A percentile compares a stretch with the other conserved stretches of the same genome.
Evolutionary conservation across 495 filamentous ascomycete species (phyloP).

Genomic region (Penicillium arizonense): DNA sequence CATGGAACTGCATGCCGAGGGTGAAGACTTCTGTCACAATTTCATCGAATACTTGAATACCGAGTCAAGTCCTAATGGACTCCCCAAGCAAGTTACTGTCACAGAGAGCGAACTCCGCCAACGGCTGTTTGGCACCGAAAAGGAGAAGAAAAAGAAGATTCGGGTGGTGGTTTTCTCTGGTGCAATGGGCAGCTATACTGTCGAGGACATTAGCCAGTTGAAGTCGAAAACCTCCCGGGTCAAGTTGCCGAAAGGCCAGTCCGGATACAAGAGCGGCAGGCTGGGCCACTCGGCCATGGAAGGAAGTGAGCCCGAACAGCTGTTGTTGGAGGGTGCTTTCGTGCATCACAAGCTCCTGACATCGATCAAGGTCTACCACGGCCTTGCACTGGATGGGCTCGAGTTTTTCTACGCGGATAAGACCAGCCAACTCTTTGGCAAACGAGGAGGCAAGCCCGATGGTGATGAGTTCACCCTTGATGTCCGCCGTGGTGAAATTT

Average conservation of each 20-base stretch:
- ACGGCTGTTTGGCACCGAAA: slow-evolving; percentile 59
- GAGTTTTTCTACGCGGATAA: slow-evolving; percentile 93
- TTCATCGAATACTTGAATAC: slow-evolving; percentile 75
- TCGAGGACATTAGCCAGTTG: slow-evolving; percentile 69
- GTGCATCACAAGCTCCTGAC: slow-evolving; percentile 72
- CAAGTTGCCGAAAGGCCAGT: slow-evolving; percentile 71
- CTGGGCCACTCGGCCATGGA: slow-evolving; percentile 73
- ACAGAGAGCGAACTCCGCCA: slow-evolving; percentile 73
- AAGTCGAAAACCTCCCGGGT: slow-evolving; percentile 68
- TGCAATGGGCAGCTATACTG: slow-evolving; percentile 65
- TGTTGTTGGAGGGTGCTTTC: slow-evolving; percentile 70
- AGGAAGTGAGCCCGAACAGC: slow-evolving; percentile 67
- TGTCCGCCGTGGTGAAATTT: slow-evolving; percentile 77
- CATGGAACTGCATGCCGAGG: slow-evolving; percentile 75
- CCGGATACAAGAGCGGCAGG: slow-evolving; percentile 72
- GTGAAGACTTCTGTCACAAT: slow-evolving; percentile 68
- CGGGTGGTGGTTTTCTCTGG: slow-evolving; percentile 72
- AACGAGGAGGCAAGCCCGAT: slow-evolving; percentile 69
- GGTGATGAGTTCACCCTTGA: slow-evolving; percentile 81
- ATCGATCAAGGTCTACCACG: slow-evolving; percentile 75
- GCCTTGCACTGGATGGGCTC: slow-evolving; percentile 74
- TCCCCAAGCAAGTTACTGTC: slow-evolving; percentile 69
- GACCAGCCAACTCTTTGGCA: slow-evolving; percentile 86
- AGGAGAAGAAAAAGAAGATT: slow-evolving; percentile 67
- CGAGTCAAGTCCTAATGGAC: slow-evolving; percentile 55